Conservation (phyloP, 768 basidiomycete species). For the Brasilioporus rufonigricans region DNA sequence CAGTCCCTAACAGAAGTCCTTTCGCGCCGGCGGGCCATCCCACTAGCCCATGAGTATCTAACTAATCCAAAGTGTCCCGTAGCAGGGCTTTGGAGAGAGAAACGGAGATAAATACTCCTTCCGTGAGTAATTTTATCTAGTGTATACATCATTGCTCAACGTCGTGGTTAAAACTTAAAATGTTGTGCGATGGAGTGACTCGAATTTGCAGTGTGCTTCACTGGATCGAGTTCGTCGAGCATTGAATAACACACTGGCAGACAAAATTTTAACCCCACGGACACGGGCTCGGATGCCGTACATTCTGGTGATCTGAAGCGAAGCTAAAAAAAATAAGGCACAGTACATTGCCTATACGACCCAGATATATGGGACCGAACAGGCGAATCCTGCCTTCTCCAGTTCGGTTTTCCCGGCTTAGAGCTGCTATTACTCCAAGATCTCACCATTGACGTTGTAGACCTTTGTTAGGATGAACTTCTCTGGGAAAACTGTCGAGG, state of each 20-base stretch:
- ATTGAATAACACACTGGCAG: background rate
- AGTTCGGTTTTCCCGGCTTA: background rate
- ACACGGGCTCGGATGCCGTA: conserved; percentile 8
- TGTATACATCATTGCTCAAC: too few relatives aligned
- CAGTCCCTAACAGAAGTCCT: background rate
- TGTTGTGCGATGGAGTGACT: background rate
- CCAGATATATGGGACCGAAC: conserved; percentile 7
- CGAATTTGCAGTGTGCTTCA: background rate
- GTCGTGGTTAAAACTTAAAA: too few relatives aligned
- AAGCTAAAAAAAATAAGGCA: background rate
- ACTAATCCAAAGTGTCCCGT: background rate
- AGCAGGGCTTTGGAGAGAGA: background rate
- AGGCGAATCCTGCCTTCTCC: background rate
- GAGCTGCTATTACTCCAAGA: background rate
- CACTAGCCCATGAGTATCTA: background rate
- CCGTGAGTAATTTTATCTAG: too few relatives aligned
- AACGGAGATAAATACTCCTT: too few relatives aligned
- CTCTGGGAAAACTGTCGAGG: background rate
- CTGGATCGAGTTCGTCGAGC: background rate
- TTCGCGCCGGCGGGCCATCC: background rate
- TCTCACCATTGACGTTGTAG: background rate
- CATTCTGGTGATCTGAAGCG: conserved; percentile 6
- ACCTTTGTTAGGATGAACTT: conserved; percentile 1
- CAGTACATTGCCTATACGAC: conserved; percentile 5
- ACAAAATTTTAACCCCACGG: too few relatives aligned